Conservation (phyloP, 169 alveolate species). For the Plasmodium adleri region DNA sequence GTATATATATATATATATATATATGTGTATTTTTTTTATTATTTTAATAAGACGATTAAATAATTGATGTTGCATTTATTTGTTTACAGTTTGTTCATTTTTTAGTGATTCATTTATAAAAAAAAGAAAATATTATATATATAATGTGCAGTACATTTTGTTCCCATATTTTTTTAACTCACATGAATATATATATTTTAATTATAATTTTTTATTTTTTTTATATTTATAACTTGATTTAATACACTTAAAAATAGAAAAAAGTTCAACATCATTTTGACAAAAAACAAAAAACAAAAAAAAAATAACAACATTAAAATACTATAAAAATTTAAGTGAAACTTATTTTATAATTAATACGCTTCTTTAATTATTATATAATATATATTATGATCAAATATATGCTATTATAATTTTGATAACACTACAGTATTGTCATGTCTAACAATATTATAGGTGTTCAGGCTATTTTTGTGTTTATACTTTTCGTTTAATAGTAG, state of each 20-base stretch:
- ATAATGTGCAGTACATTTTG: no score
- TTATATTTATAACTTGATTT: no score
- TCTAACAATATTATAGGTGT: conserved; percentile 22
- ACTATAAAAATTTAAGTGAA: not conserved
- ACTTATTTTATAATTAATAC: not conserved
- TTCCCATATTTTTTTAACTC: no score
- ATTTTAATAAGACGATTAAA: no score
- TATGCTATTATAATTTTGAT: conserved; percentile 13
- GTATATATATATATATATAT: no score
- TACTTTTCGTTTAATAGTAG: conserved; percentile 38
- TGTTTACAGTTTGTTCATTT: no score
- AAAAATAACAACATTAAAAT: not conserved
- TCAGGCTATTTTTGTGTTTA: conserved; percentile 25
- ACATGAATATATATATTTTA: no score
- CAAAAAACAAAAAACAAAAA: not conserved
- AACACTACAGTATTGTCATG: not conserved
- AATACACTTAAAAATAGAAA: not conserved
- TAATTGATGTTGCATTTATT: no score
- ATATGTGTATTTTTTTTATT: no score
- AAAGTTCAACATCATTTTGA: not conserved
- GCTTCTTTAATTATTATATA: not conserved
- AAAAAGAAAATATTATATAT: no score
- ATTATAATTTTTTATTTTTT: no score
- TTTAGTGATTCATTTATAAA: no score
- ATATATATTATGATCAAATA: not conserved